Percentiles rank a stretch among this genome's conserved stretches.
Evolutionary conservation across 2,329 filamentous ascomycete genomes (phyloP).

Genomic region (Stemphylium vesicarium): DNA sequence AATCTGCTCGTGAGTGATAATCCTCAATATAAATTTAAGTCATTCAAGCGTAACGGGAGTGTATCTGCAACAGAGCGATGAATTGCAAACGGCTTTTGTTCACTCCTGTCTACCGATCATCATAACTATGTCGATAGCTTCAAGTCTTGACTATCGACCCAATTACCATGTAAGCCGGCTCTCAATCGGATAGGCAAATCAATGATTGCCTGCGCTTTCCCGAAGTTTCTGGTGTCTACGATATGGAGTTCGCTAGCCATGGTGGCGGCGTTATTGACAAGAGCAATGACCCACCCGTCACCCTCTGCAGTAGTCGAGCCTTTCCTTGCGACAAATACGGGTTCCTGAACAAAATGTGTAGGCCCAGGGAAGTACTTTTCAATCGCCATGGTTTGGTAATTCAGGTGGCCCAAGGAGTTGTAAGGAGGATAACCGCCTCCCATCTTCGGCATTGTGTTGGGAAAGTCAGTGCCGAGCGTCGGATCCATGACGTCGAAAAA

Average conservation of each 20-base stretch:
- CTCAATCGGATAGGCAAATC: slow-evolving; percentile 44
- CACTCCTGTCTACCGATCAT: neutral
- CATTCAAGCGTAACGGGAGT: neutral
- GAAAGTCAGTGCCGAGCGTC: slow-evolving; percentile 42
- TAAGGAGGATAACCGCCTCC: slow-evolving; percentile 49
- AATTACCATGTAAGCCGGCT: slow-evolving; percentile 47
- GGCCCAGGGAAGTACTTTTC: slow-evolving; percentile 55
- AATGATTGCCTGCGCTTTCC: slow-evolving; percentile 40
- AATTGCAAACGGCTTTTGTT: neutral
- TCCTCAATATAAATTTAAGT: too few relatives aligned
- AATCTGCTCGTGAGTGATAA: too few relatives aligned
- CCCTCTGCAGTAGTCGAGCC: slow-evolving; percentile 47
- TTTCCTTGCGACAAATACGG: slow-evolving; percentile 56
- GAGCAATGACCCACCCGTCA: slow-evolving; percentile 56
- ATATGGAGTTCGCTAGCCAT: slow-evolving; percentile 41
- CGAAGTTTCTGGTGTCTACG: slow-evolving; percentile 41
- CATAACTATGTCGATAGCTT: neutral
- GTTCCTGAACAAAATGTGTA: slow-evolving; percentile 55
- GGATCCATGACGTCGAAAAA: slow-evolving; percentile 55
- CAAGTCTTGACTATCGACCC: slow-evolving; percentile 25
- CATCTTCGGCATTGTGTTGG: slow-evolving; percentile 29
- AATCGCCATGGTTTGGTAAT: slow-evolving; percentile 44
- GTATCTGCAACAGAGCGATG: neutral
- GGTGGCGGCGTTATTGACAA: slow-evolving; percentile 35
- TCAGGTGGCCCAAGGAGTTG: slow-evolving; percentile 56